These are phyloP conservation scores for Aureobasidium zeae DNA, from an alignment of 2,329 filamentous ascomycete genomes.

Conservation along the genomic window DNA sequence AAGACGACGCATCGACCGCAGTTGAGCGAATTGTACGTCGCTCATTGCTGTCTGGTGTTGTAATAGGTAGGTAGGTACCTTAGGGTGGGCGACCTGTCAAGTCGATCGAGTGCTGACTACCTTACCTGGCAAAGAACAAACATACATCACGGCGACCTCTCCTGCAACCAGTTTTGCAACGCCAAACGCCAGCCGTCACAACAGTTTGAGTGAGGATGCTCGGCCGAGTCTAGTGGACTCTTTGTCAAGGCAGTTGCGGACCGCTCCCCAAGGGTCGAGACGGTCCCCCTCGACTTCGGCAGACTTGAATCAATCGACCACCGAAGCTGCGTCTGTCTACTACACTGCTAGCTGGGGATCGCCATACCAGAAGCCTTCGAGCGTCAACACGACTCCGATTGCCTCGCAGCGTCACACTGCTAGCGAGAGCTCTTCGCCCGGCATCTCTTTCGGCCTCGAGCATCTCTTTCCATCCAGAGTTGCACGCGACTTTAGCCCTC, in stretches of 20 bases:
- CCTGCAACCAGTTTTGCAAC: background rate
- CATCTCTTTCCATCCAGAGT: constrained; percentile 28
- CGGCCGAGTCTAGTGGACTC: constrained; percentile 6
- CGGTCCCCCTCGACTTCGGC: constrained; percentile 10
- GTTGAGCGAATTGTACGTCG: constrained; percentile 14
- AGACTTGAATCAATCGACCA: constrained; percentile 4
- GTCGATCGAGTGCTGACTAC: background rate
- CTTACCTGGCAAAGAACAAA: too few species aligned
- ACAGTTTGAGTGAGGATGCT: constrained; percentile 8
- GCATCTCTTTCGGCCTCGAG: constrained; percentile 28
- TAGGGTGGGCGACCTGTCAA: too few species aligned
- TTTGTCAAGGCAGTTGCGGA: constrained; percentile 2
- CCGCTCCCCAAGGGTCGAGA: constrained; percentile 3
- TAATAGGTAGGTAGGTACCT: background rate
- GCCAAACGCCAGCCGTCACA: constrained; percentile 6
- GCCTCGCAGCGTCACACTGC: constrained; percentile 20
- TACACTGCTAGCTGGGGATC: constrained; percentile 84
- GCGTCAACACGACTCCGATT: background rate
- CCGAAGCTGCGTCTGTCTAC: constrained; percentile 23
- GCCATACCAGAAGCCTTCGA: constrained; percentile 60
- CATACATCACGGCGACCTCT: constrained; percentile 10
- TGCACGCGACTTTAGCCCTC: constrained; percentile 14
- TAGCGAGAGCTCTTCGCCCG: constrained; percentile 23
- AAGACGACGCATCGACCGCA: constrained; percentile 15
- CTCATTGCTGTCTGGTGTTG: constrained; percentile 15